Evolutionary conservation across 495 filamentous ascomycete genomes (phyloP).

Genomic region (Glutinoglossum americanum): DNA sequence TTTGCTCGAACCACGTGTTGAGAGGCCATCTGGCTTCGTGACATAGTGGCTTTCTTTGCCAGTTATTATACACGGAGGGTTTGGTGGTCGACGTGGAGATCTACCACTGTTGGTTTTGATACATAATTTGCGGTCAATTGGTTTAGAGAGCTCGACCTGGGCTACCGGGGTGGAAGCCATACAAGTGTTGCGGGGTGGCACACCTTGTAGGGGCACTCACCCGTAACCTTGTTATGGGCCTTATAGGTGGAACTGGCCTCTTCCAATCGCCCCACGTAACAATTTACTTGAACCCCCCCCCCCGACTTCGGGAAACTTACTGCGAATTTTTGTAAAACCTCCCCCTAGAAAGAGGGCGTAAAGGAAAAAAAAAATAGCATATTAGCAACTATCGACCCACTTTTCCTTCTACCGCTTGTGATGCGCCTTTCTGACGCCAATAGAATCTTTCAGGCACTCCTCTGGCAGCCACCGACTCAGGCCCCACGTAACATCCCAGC

Average conservation of each 20-base stretch:
- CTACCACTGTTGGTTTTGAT: too few relatives aligned
- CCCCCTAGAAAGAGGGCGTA: background rate
- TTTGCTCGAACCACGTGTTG: too few relatives aligned
- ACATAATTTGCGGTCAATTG: too few relatives aligned
- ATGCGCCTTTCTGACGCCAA: background rate
- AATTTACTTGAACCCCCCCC: background rate
- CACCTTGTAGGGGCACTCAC: background rate
- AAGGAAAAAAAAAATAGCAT: background rate
- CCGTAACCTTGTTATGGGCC: background rate
- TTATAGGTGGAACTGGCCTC: background rate
- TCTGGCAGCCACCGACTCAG: conserved; percentile 26
- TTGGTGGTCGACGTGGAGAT: too few relatives aligned
- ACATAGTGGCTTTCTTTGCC: too few relatives aligned
- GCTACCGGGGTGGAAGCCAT: background rate
- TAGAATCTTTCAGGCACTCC: conserved; percentile 48
- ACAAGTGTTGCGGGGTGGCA: background rate
- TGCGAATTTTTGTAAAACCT: background rate
- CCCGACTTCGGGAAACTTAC: background rate
- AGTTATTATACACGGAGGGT: too few relatives aligned
- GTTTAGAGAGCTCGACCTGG: background rate
- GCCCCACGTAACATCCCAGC: conserved; percentile 54
- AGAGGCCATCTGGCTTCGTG: too few relatives aligned
- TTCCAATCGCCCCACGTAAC: background rate
- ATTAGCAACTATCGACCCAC: background rate
- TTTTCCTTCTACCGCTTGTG: background rate